These are phyloP conservation scores for Tephrocybe rancida DNA, from an alignment of 768 basidiomycete genomes.

Conservation along the genomic window DNA sequence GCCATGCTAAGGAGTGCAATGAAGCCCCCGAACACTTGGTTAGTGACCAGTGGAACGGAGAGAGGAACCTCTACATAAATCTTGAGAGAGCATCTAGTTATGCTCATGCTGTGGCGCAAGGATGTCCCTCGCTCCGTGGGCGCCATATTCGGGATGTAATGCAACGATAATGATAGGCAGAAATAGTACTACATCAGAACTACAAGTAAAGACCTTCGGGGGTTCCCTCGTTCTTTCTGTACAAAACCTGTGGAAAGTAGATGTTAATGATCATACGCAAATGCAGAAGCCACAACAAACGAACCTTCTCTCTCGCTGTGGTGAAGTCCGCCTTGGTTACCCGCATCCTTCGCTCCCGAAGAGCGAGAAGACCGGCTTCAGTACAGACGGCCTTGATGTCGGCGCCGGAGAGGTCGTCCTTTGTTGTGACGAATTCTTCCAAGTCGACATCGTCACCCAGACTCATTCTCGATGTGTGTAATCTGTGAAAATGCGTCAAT, in stretches of 20 bases:
- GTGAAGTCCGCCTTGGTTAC: slow-evolving; percentile 93
- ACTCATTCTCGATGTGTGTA: slow-evolving; percentile 96
- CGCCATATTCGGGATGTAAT: no score
- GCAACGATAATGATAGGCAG: slow-evolving; percentile 7
- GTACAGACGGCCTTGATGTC: slow-evolving; percentile 99
- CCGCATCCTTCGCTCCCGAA: slow-evolving; percentile 93
- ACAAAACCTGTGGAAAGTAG: slow-evolving; percentile 60
- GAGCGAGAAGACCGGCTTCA: slow-evolving; percentile 94
- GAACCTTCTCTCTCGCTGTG: slow-evolving; percentile 89
- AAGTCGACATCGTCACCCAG: slow-evolving; percentile 86
- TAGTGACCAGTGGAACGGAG: no score
- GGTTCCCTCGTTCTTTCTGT: slow-evolving; percentile 97
- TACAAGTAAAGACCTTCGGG: slow-evolving; percentile 88
- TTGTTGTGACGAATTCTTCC: slow-evolving; percentile 93
- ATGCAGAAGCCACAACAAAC: slow-evolving; percentile 11
- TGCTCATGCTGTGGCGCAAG: no score
- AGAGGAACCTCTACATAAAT: no score
- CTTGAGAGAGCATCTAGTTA: no score
- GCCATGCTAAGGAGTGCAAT: no score
- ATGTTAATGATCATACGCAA: slow-evolving; percentile 7
- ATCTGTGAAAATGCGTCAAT: slow-evolving; percentile 34
- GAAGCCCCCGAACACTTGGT: no score
- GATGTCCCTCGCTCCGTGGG: no score
- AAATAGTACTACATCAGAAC: slow-evolving; percentile 16
- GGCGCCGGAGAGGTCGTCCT: slow-evolving; percentile 95